Percentiles rank a stretch among this genome's conserved stretches.
phyloP scores from a whole-genome alignment of 768 basidiomycete species.

The Phaffia tasmanica region DNA sequence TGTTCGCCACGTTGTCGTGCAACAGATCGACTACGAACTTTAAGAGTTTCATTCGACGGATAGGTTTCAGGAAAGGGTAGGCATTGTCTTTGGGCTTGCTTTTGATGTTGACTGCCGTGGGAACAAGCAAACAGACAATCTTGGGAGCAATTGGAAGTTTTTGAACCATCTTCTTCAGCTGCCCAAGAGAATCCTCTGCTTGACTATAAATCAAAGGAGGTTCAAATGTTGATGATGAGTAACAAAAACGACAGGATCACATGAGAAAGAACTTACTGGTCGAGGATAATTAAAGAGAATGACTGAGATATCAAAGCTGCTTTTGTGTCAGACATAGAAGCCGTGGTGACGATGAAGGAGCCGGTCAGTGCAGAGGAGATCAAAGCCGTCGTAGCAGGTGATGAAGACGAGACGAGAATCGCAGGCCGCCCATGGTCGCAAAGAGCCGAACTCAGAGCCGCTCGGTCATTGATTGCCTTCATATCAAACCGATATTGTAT shows the following conservation, averaged over 20 bases:
- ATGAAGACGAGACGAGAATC: conserved; percentile 52
- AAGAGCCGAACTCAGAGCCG: conserved; percentile 36
- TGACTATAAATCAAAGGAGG: background rate
- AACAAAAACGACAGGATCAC: background rate
- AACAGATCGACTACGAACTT: background rate
- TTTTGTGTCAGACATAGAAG: conserved; percentile 49
- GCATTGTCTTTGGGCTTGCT: background rate
- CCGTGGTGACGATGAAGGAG: conserved; percentile 53
- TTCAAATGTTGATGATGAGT: background rate
- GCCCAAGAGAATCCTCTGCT: background rate
- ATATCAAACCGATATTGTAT: background rate
- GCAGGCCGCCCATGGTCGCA: conserved; percentile 38
- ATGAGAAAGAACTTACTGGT: conserved; percentile 40
- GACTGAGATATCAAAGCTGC: conserved; percentile 43
- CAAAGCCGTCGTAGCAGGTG: conserved; percentile 49
- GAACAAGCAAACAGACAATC: conserved; percentile 7
- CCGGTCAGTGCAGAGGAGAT: conserved; percentile 50
- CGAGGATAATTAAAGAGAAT: conserved; percentile 60
- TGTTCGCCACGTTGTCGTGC: background rate
- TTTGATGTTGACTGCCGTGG: conserved; percentile 7
- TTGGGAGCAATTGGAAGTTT: background rate
- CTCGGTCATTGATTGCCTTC: conserved; percentile 40
- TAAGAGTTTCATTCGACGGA: conserved; percentile 5
- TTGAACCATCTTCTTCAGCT: background rate
- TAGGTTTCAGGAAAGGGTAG: conserved; percentile 6